Evolutionary conservation across 2,329 filamentous ascomycete species (phyloP).

Genomic region (Cordyceps farinosa): DNA sequence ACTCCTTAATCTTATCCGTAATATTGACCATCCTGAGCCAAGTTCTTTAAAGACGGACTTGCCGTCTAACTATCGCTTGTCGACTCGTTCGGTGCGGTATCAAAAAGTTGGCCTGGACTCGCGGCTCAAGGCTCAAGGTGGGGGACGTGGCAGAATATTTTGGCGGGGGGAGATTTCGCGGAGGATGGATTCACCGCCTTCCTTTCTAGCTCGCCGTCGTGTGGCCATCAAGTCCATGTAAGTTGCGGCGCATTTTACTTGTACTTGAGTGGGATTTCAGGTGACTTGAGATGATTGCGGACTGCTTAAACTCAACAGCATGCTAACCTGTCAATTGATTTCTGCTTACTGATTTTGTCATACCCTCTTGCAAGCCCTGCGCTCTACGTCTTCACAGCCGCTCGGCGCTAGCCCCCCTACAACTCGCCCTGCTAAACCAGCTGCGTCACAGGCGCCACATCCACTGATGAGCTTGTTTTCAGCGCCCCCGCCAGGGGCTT

Average conservation of each 20-base stretch:
- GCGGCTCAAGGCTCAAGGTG: slow-evolving; percentile 23
- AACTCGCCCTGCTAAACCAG: neutral
- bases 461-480: slow-evolving; percentile 1
- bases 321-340: too few relatives aligned
- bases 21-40: slow-evolving; percentile 87
- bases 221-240: neutral
- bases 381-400: too few relatives aligned
- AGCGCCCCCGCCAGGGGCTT: neutral
- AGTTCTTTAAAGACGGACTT: slow-evolving; percentile 31
- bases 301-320: too few relatives aligned
- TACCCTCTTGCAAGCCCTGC: too few relatives aligned
- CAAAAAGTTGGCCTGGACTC: neutral
- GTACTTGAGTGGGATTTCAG: too few relatives aligned
- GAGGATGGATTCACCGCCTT: slow-evolving; percentile 19
- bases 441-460: slow-evolving; percentile 2
- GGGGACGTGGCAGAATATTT: slow-evolving; percentile 26
- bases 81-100: slow-evolving; percentile 1
- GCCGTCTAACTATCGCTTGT: slow-evolving; percentile 25
- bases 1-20: slow-evolving; percentile 99
- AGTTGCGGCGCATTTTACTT: neutral
- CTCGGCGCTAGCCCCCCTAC: too few relatives aligned
- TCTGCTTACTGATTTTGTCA: too few relatives aligned
- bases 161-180: slow-evolving; percentile 18
- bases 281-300: too few relatives aligned
- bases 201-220: slow-evolving; percentile 9